Conservation (phyloP, 108 stramenopile species). For the Nitzschia palea region DNA sequence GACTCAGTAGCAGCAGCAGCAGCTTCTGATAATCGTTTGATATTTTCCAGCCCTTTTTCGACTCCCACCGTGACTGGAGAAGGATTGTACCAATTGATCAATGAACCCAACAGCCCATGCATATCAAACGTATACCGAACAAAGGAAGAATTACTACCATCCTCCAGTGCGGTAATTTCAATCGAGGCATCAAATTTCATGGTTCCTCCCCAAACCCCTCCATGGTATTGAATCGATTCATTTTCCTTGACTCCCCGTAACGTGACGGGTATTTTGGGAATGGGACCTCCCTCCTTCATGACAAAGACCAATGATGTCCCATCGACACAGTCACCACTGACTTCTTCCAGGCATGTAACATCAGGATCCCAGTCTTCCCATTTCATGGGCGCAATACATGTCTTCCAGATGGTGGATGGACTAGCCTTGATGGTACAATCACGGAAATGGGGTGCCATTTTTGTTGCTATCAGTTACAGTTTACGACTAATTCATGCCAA, state of each 20-base stretch:
- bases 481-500: no score
- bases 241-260: constrained; percentile 32
- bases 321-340: constrained; percentile 30
- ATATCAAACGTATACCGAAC: constrained; percentile 48
- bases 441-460: not conserved
- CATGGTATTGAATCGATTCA: constrained; percentile 34
- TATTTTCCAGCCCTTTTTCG: constrained; percentile 46
- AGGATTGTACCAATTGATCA: constrained; percentile 25
- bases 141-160: constrained; percentile 20
- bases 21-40: constrained; percentile 43
- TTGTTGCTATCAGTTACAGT: no score
- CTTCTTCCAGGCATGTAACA: constrained; percentile 28
- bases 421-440: constrained; percentile 22
- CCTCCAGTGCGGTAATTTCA: constrained; percentile 24
- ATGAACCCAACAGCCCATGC: constrained; percentile 28
- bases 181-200: constrained; percentile 28
- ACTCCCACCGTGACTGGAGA: constrained; percentile 38
- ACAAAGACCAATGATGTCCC: constrained; percentile 43
- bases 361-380: constrained; percentile 55
- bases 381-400: constrained; percentile 49
- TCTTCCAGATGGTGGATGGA: constrained; percentile 42
- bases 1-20: no score
- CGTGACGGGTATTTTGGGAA: constrained; percentile 23
- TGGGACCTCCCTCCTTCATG: constrained; percentile 40
- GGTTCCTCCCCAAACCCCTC: constrained; percentile 26